Conservation (phyloP, 2,329 filamentous ascomycete genomes). For the Grosmannia penicillata region DNA sequence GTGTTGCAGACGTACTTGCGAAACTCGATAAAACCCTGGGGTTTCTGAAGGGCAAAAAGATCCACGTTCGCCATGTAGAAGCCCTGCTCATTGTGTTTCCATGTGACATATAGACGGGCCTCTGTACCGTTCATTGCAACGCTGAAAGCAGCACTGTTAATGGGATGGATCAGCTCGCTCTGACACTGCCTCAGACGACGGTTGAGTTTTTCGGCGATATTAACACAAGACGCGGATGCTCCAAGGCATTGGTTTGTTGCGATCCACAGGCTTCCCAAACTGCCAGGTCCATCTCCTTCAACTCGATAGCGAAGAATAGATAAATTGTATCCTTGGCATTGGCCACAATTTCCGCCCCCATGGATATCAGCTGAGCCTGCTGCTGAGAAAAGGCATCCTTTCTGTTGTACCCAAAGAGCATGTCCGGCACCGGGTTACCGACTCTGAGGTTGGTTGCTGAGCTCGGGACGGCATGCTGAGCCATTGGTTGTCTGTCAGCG, state of each 20-base stretch:
- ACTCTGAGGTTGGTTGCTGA: too few species aligned
- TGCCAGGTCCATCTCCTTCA: conserved; percentile 18
- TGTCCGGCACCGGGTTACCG: too few species aligned
- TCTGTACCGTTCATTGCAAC: conserved; percentile 19
- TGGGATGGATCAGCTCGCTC: conserved; percentile 8
- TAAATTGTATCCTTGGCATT: too few species aligned
- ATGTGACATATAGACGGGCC: conserved; percentile 20
- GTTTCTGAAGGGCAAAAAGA: conserved; percentile 16
- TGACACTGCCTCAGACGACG: too few species aligned
- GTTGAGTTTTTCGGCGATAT: conserved; percentile 14
- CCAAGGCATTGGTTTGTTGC: conserved; percentile 22
- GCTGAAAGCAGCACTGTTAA: conserved; percentile 17
- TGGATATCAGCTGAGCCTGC: too few species aligned
- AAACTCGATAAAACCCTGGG: conserved; percentile 16
- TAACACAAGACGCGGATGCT: conserved; percentile 17
- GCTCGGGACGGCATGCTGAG: too few species aligned
- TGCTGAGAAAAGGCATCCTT: too few species aligned
- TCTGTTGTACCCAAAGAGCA: too few species aligned
- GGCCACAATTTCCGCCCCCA: too few species aligned
- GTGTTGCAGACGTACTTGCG: conserved; percentile 20
- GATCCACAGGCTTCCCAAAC: conserved; percentile 18
- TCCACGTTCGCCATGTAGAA: conserved; percentile 16
- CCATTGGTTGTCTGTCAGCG: too few species aligned
- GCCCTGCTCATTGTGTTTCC: conserved; percentile 17
- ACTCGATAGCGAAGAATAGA: conserved; percentile 18